Evolutionary conservation across 352 stramenopile genomes (phyloP), one percentile per base, ranked within the genome.

Genomic region (Phytophthora fragariaefolia): DNA sequence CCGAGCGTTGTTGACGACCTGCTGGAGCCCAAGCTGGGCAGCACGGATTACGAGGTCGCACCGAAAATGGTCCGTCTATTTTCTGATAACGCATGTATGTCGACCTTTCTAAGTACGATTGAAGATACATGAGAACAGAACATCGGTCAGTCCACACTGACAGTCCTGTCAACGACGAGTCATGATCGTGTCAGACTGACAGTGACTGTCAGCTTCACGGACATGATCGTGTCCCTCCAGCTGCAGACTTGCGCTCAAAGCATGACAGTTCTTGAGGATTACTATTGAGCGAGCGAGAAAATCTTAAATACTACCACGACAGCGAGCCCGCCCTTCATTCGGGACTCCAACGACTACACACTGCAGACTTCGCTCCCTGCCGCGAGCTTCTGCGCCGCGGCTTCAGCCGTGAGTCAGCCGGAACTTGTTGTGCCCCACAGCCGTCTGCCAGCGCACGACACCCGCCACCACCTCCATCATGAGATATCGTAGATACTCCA

Each of bases 381-480:
- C 24, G n/a, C 32, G 12, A 17, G 7, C 17, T 32, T 20, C 20
- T 9, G 23, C 22, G n/a, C 23, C 49, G 22, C 30, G 30, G 30
- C 34, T 48, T 74, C 43, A 74, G n/a, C 32, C 66, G 40, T 69
- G 54, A 26, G 74, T 80, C 24, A 87, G 72, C 2, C 67, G 72
- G 57, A 83, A 80, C 36, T 80, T 77, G 42, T 79, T 83, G 55
- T 83, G 63, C 18, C 79, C 83, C 38, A 92, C 77, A 0, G 83
- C 83, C 9, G 83, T 80, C 48, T 92, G 83, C 83, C 83, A 92
- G 18, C 80, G 67, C 66, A 87, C 81, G 56, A 89, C 80, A 9
- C 73, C 83, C 4, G 78, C 73, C 27, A 90, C 71, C 12, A 92
- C 66, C 54, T 89, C 81, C 63, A 90, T 78, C 74, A 87, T 83